Percentiles rank a stretch among this genome's conserved stretches.
Conservation (phyloP, 2,329 filamentous ascomycete genomes). For the Cladosporium colombiae region DNA sequence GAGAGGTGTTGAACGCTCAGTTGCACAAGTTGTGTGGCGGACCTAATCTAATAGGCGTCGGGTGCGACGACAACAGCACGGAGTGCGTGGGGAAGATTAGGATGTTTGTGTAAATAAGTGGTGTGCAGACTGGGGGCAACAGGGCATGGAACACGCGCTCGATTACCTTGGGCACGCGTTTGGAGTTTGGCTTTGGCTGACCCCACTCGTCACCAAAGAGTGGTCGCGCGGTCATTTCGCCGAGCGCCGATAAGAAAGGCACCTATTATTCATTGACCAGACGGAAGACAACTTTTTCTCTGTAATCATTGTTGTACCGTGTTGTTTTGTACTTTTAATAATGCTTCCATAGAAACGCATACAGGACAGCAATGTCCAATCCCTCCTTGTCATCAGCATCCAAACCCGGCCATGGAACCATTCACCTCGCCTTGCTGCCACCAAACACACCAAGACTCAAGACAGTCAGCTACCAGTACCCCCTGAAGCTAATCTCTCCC, state of each 20-base stretch:
- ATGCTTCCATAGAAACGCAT: conserved; percentile 27
- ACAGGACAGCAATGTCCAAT: conserved; percentile 47
- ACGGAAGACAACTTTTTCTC: neutral
- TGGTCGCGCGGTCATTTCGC: neutral
- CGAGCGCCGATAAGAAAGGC: conserved; percentile 8
- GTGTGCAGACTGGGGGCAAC: neutral
- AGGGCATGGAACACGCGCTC: neutral
- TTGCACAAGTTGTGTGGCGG: neutral
- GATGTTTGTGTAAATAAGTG: neutral
- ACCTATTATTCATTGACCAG: neutral
- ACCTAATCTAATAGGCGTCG: neutral
- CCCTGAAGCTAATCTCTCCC: conserved; percentile 88
- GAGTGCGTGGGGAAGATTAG: neutral
- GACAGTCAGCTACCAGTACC: conserved; percentile 84
- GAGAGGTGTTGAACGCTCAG: too few species aligned
- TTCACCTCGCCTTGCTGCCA: conserved; percentile 72
- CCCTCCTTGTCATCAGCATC: conserved; percentile 76
- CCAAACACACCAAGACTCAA: conserved; percentile 70
- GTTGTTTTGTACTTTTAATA: neutral
- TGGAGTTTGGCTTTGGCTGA: neutral
- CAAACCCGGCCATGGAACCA: conserved; percentile 73
- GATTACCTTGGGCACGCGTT: neutral
- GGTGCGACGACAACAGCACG: neutral
- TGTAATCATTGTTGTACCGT: neutral
- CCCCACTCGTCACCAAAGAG: neutral